Evolutionary conservation across 805 yeast genomes (phyloP).

Genomic region (Ogataea trehalophila): DNA sequence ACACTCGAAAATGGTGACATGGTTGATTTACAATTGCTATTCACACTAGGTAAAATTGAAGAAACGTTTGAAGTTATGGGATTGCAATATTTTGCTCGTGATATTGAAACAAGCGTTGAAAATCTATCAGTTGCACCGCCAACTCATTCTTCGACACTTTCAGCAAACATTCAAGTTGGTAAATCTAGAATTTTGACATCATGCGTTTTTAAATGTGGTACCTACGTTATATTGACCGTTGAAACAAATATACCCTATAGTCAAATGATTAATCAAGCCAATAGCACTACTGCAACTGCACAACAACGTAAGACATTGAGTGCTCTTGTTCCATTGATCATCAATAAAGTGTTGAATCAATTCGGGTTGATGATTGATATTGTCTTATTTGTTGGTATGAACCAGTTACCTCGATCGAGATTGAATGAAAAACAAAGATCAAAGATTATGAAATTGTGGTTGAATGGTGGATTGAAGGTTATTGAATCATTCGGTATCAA

Average conservation of each 20-base stretch:
- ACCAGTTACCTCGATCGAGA: constrained; percentile 63
- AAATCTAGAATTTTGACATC: neutral
- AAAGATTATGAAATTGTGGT: constrained; percentile 53
- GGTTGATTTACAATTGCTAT: constrained; percentile 67
- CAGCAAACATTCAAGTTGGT: constrained; percentile 24
- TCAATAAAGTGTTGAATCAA: constrained; percentile 68
- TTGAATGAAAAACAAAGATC: constrained; percentile 76
- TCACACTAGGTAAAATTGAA: constrained; percentile 76
- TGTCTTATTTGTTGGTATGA: constrained; percentile 68
- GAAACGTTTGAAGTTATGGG: constrained; percentile 92
- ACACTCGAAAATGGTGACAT: constrained; percentile 16
- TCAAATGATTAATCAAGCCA: constrained; percentile 3
- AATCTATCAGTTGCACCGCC: constrained; percentile 28
- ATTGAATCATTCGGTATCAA: constrained; percentile 50
- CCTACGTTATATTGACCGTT: constrained; percentile 68
- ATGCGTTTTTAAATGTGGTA: constrained; percentile 78
- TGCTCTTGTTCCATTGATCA: constrained; percentile 77
- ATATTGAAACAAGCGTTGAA: constrained; percentile 69
- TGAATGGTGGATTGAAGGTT: constrained; percentile 39
- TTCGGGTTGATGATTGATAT: constrained; percentile 83
- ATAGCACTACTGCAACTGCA: too few species aligned
- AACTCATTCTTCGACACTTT: constrained; percentile 28
- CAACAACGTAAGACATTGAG: constrained; percentile 34
- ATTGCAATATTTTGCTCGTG: constrained; percentile 82
- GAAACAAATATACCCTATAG: constrained; percentile 38